phyloP scores from a whole-genome alignment of 139 green algal genomes.

The Diplosphaera chodatii region DNA sequence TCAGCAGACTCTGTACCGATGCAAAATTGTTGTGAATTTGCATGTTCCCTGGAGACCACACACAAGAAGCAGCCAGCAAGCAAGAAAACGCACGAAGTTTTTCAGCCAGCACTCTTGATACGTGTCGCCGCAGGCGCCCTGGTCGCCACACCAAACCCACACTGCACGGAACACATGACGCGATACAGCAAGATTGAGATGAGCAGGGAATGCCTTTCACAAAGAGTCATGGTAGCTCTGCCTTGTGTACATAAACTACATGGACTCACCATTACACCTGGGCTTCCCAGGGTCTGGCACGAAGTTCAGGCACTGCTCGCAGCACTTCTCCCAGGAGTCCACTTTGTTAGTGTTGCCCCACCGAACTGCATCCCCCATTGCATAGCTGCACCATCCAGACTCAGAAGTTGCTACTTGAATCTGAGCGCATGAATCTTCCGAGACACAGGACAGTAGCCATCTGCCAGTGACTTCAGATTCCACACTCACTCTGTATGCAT shows the following conservation, averaged over 20 bases:
- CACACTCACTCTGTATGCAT: not conserved
- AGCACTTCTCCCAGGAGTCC: constrained; percentile 49
- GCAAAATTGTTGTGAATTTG: no score
- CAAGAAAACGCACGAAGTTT: constrained; percentile 56
- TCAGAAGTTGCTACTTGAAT: no score
- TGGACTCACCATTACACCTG: constrained; percentile 75
- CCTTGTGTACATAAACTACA: no score
- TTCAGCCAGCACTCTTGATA: constrained; percentile 84
- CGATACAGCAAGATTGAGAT: no score
- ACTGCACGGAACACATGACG: constrained; percentile 64
- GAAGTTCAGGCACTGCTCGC: constrained; percentile 38
- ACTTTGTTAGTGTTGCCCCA: constrained; percentile 48
- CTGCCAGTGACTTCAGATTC: no score
- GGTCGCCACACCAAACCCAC: constrained; percentile 77
- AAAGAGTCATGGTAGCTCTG: no score
- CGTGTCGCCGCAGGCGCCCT: constrained; percentile 39
- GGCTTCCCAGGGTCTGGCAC: constrained; percentile 26
- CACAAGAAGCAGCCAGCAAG: no score
- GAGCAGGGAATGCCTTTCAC: no score
- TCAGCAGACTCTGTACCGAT: no score
- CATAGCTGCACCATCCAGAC: constrained; percentile 64
- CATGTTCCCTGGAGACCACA: no score
- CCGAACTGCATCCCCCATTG: constrained; percentile 63
- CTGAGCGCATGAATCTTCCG: no score
- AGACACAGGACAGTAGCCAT: no score